Conservation (phyloP, 768 basidiomycete species). For the Termitomyces sp. region DNA sequence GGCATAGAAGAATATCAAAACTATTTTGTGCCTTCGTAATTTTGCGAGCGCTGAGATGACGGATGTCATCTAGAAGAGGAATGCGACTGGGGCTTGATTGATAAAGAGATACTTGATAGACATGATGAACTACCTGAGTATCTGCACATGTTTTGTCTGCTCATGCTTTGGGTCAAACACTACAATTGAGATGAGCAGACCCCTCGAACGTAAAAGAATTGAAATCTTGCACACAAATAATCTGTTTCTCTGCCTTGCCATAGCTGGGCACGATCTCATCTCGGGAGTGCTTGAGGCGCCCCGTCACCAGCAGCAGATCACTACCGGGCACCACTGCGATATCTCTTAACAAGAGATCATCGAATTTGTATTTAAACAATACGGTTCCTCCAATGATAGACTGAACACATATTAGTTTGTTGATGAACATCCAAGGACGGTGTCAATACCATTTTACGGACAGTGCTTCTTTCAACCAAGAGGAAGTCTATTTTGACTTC, state of each 20-base stretch:
- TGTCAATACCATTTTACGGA: conserved; percentile 8
- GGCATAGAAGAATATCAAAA: conserved; percentile 9
- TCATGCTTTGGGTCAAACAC: conserved; percentile 8
- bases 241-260: conserved; percentile 11
- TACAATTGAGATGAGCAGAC: neutral
- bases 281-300: neutral
- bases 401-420: neutral
- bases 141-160: neutral
- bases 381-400: conserved; percentile 6
- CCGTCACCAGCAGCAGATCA: conserved; percentile 5
- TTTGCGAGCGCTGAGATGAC: neutral
- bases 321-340: conserved; percentile 5
- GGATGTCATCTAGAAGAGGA: conserved; percentile 9
- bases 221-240: conserved; percentile 8
- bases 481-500: conserved; percentile 2
- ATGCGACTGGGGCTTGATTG: neutral
- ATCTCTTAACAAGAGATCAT: conserved; percentile 5
- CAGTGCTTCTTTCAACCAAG: conserved; percentile 5
- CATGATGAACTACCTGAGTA: neutral
- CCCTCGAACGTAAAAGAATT: neutral
- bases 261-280: conserved; percentile 3
- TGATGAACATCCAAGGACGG: neutral
- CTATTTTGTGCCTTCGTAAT: neutral
- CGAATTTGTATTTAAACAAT: conserved; percentile 3
- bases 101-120: neutral